Evolutionary conservation across 257 asterid species (phyloP).

Genomic region (Primulina tabacum): DNA sequence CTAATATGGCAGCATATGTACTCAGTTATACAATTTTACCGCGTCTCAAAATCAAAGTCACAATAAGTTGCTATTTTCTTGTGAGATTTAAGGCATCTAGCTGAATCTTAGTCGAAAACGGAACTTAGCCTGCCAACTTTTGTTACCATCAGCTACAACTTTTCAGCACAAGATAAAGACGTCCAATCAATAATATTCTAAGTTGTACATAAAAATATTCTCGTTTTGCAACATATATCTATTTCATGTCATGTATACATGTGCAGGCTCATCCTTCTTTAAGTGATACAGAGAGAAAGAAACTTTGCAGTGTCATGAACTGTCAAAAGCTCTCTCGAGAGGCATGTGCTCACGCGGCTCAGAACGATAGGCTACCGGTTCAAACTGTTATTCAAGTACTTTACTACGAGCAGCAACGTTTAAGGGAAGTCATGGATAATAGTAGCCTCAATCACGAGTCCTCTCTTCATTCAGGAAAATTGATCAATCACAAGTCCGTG

Average conservation of each 20-base stretch:
- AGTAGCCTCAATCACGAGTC: constrained; percentile 31
- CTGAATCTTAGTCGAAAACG: background rate
- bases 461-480: constrained; percentile 34
- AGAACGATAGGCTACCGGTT: constrained; percentile 79
- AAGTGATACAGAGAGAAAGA: constrained; percentile 77
- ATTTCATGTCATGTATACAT: background rate
- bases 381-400: constrained; percentile 86
- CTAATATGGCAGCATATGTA: background rate
- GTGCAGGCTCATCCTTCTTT: constrained; percentile 76
- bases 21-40: too few species aligned
- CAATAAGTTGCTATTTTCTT: too few species aligned
- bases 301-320: constrained; percentile 83
- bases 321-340: constrained; percentile 86
- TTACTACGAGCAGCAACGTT: constrained; percentile 84
- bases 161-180: too few species aligned
- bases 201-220: background rate
- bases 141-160: background rate
- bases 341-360: constrained; percentile 90
- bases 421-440: constrained; percentile 57
- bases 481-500: constrained; percentile 24
- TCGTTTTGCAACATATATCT: background rate
- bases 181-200: background rate
- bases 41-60: too few species aligned
- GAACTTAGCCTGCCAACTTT: too few species aligned
- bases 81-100: background rate